Evolutionary conservation across 371 early-diverging fungal genomes (phyloP), one percentile per base, ranked within the genome.

Genomic region (Mortierella sp.): DNA sequence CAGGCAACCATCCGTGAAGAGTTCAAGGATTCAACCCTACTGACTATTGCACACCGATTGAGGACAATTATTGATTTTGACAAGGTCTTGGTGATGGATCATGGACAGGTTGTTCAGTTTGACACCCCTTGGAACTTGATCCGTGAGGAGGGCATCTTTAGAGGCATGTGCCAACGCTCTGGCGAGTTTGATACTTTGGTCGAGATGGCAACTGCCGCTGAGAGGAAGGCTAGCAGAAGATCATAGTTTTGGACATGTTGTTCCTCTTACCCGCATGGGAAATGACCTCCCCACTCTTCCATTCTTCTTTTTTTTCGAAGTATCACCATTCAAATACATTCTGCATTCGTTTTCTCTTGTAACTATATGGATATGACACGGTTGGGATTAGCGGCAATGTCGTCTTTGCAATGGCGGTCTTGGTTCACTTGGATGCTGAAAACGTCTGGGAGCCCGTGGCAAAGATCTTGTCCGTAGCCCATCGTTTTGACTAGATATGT

Each of bases 51-150:
- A 10, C 94, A 93, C 78, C 87, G 93, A 43, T 78, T 94, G 62
- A 83, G 90, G 53, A 95, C 95, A 9, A 88, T 97, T 19, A 91
- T 94, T 41, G 96, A 96, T 71, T 97, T 93, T 72, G 96, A 96
- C 80, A 84, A 86, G 45, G 89, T 96, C 18, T 69, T 96, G 30
- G 95, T 95, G 1, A 81, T 96, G 61, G 93, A 94, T 62, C 89
- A 88, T 42, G 96, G 96, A 5, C 57, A 71, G 30, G 81, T 95
- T 4, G 91, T 89, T 8, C 96, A 97, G 74, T 91, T 84, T 72
- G 93, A 88, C 58, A 84, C 88, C 1, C 92, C 92, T 1, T 79
- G 76, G 58, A 71, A 59, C 13, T 80, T 93, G 61, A 84, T 93
- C 68, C 80, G 76, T 12, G 68, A 72, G 18, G 80, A 85, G 24